Evolutionary conservation across 805 yeast genomes (phyloP), one percentile per base, ranked within the genome.

Genomic region (Clavispora vitiphila): DNA sequence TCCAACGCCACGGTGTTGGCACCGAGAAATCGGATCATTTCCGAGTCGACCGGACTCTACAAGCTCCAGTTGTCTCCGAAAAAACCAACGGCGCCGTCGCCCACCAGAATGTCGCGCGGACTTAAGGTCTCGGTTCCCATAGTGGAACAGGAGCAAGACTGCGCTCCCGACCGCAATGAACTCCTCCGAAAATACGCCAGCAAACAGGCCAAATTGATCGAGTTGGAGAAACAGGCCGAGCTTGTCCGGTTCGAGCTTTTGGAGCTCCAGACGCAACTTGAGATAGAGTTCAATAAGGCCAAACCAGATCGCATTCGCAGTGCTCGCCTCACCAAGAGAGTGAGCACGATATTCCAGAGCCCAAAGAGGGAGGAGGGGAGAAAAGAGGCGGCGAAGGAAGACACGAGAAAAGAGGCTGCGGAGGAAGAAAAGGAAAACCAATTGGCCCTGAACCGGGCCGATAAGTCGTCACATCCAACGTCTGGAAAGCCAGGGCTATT

Each of bases 151-250:
- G 20, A 26, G 14, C n/a, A n/a, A 23, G 31, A 9, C 39, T 30
- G n/a, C 22, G 34, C 29, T 40, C 44, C 34, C 1, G 26, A 18
- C 18, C 25, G 18, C 18, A n/a, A 34, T 22, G 32, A 35, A 16
- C 50, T 64, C n/a, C 39, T 62, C 7, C 49, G 57, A 5, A 40
- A 46, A 27, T 63, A 58, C 42, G 79, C 84, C 0, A 51, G 71
- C 2, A 80, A 80, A 52, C 82, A 79, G 51, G 67, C 80, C 44
- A 70, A 70, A 41, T 69, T 80, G 8, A 46, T 68, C 14, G 82
- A 78, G 37, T 54, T 76, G 42, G 74, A 72, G 50, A 59, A 65
- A n/a, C 65, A 66, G 25, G 54, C 68, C 40, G 62, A 64, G 11
- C 30, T 42, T 6, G 49, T 65, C 24, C 61, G 65, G 44, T 53